Base-by-base conservation (phyloP, 2,329 filamentous ascomycete species). In the Podosphaera aphanis region DNA sequence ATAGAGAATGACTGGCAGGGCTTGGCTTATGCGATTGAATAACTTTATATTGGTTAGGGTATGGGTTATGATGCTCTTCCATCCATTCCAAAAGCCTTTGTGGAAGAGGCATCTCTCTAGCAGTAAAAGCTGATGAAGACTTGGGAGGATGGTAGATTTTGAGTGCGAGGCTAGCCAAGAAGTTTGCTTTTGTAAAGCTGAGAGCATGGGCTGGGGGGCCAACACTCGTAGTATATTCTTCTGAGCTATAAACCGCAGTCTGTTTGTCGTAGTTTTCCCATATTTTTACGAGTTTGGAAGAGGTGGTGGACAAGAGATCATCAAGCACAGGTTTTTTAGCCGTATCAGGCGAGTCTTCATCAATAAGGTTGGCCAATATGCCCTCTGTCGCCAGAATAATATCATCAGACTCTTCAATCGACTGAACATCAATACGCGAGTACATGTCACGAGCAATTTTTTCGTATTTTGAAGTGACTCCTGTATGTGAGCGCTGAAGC, bases 11-110 rank as follows among this genome's bases (percentile, higher is more conserved):
- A 38, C 75, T 74, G 1, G 83, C 79, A 19, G 85, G 83, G 48
- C 81, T 81, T 0, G 82, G 81, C 40, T 69, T 68, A 53, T 76
- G 63, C 23, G 68, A 67, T 50, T 72, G 64, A 20, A 94, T 69
- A 3, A 75, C 67, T 33, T 74, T 66, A 20, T 81, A 65, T 55
- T 86, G 79, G 44, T 74, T 69, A 1, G 70, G 69, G 54, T 81
- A 81, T 21, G 79, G 70, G 50, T 81, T 75, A 57, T 93, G 83
- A 56, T 83, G 73, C 15, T 69, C 67, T 46, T 82, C 71, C 51
- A 93, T 67, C 88, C 88, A 95, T 54, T 82, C 72, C 50, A 94
- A 76, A 13, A 95, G 65, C 15, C 85, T 71, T 56, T 79, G 77
- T 1, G 88, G 83, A 16, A 92, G 65, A 0, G 82, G 70, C 2